Evolutionary conservation across 805 yeast species (phyloP).

Genomic region (Wickerhamiella lipophila): DNA sequence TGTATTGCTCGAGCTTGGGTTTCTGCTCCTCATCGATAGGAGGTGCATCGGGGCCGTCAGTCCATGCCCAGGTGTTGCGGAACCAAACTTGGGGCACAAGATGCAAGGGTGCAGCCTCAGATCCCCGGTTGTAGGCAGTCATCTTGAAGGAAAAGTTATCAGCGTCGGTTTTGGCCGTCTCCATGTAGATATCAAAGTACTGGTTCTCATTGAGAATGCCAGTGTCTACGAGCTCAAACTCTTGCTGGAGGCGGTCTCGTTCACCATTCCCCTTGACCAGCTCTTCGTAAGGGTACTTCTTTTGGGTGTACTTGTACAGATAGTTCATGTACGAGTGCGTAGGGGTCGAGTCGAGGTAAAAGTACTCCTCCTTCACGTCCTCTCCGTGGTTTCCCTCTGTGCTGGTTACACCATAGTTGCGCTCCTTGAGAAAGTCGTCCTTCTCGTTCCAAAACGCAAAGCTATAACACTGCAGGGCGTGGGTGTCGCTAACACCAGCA

Average conservation of each 20-base stretch:
- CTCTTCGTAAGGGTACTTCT: constrained; percentile 67
- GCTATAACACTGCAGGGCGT: constrained; percentile 61
- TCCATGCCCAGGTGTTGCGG: constrained; percentile 94
- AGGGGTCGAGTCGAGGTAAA: constrained; percentile 82
- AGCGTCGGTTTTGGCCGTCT: constrained; percentile 76
- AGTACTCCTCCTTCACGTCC: constrained; percentile 59
- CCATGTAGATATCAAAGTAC: constrained; percentile 80
- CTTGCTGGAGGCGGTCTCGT: constrained; percentile 54
- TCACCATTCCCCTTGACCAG: constrained; percentile 53
- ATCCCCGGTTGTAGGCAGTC: constrained; percentile 77
- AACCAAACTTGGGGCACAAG: constrained; percentile 71
- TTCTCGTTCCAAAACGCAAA: constrained; percentile 87
- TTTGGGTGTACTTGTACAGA: constrained; percentile 84
- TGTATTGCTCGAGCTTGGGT: constrained; percentile 31
- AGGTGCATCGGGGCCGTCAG: constrained; percentile 33
- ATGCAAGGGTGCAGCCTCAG: constrained; percentile 77
- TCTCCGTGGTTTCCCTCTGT: constrained; percentile 95
- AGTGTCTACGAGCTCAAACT: constrained; percentile 76
- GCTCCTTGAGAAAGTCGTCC: constrained; percentile 74
- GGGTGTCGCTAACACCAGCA: constrained; percentile 79
- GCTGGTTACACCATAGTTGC: constrained; percentile 77
- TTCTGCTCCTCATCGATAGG: constrained; percentile 8
- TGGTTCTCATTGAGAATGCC: constrained; percentile 48
- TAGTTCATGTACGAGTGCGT: constrained; percentile 87
- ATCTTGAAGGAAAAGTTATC: constrained; percentile 71